Base-by-base conservation (phyloP, 2,329 filamentous ascomycete genomes). In the Helotiales sp. region DNA sequence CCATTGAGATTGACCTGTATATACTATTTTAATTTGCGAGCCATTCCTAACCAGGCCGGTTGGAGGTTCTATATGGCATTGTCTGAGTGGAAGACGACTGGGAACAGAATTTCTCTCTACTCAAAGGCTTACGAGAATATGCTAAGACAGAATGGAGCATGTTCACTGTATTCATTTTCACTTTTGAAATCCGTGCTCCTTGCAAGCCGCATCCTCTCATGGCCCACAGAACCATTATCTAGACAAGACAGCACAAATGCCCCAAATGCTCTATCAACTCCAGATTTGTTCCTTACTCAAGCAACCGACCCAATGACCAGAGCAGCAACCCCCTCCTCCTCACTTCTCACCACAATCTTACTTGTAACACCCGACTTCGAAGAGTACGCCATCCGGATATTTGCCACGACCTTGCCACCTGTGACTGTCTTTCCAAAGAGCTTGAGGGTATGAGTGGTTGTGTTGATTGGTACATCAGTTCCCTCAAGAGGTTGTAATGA, bases 401-500 rank as follows among this genome's bases (percentile, higher is more conserved):
- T 87, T 60, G 89, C 90, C 55, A 93, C 91, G 15, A 99, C 93
- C 70, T 89, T 88, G 65, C 95, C 95, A 33, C 93, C 95, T 31
- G 84, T 87, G 62, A 98, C 88, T 42, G 91, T 96, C 85, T 97
- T 98, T 72, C 95, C 95, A 73, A 97, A 89, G 33, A 99, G 81
- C 78, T 96, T 98, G 72, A 99, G 87, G 3, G 92, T 93, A 75
- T 99, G 95, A 62, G 93, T 97, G 59, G 87, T 93, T 70, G 88
- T 88, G 71, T 88, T 96, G 66, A 96, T 81, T 0, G 91, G 89
- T 36, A 99, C 87, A 66, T 99, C 95, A 30, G 90, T 96, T 67
- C 93, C 95, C 68, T 99, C 95, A 46, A 99, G 83, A 12, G 95
- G 91, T 74, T 98, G 95, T 69, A 99, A 81, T 30, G 91, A 96